phyloP scores from a whole-genome alignment of 2,329 filamentous ascomycete genomes.

The Alternaria sp. region DNA sequence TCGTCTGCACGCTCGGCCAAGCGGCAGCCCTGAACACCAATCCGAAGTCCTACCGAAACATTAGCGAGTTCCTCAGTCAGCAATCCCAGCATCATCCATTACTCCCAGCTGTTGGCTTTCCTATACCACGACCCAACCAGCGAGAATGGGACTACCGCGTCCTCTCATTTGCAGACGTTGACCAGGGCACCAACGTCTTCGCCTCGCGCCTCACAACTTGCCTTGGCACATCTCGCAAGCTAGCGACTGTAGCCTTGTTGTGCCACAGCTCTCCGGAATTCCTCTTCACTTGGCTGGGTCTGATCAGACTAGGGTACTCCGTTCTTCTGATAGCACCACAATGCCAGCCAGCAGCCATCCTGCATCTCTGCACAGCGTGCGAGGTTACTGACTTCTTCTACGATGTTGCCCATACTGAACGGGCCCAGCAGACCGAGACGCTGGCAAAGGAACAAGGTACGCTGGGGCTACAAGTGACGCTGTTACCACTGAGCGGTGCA shows the following conservation, averaged over 20 bases:
- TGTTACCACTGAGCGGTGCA: constrained; percentile 22
- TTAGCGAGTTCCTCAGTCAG: constrained; percentile 59
- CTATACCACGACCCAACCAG: constrained; percentile 34
- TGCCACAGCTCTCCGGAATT: constrained; percentile 65
- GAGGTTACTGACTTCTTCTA: constrained; percentile 54
- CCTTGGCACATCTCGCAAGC: constrained; percentile 16
- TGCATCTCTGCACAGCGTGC: constrained; percentile 60
- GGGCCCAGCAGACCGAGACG: constrained; percentile 35
- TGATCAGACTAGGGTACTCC: constrained; percentile 62
- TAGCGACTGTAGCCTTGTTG: constrained; percentile 58
- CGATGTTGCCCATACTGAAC: constrained; percentile 50
- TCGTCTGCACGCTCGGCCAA: constrained; percentile 67
- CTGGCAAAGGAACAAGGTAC: constrained; percentile 17
- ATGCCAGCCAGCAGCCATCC: constrained; percentile 55
- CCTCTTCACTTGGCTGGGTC: constrained; percentile 64
- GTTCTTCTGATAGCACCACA: constrained; percentile 64
- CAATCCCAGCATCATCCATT: constrained; percentile 52
- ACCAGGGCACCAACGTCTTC: constrained; percentile 43
- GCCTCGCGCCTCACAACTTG: constrained; percentile 38
- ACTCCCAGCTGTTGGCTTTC: constrained; percentile 59
- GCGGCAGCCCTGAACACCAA: constrained; percentile 50
- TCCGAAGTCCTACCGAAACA: constrained; percentile 51
- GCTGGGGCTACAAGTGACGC: constrained; percentile 9
- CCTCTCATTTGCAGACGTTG: constrained; percentile 48
- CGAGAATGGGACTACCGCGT: constrained; percentile 35